Base-by-base conservation (phyloP, 2,329 filamentous ascomycete species). In the Rutstroemia sp. region DNA sequence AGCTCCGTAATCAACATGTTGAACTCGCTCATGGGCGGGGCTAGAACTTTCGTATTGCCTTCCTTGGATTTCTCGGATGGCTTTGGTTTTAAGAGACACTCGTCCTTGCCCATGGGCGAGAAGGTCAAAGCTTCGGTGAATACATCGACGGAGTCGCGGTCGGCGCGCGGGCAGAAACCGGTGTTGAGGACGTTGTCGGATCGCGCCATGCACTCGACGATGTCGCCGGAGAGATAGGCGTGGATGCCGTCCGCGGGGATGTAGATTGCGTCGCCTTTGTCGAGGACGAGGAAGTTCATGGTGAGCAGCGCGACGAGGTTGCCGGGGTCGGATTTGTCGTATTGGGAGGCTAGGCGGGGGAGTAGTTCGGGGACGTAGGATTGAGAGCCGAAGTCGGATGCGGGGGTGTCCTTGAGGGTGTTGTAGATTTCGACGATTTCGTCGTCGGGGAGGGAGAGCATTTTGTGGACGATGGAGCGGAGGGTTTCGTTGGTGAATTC, bases 131-230 rank as follows among this genome's bases (percentile, higher is more conserved):
- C 77, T 3, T 78, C 73, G 21, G 75, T 75, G 70, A 91, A 90
- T 27, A 84, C 68, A 17, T 88, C 83, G 23, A 84, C 74, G 45
- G 75, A 81, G 65, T 88, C 79, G 12, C 85, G 76, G 48, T 88
- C 82, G 0, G 81, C 79, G 1, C 75, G 75, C 0, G 87, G 86
- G 62, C 86, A 90, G 73, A 92, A 89, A 0, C 87, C 87, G 0
- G 81, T 82, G 69, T 88, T 88, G 50, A 91, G 75, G 2, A 91
- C 86, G 62, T 97, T 97, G 78, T 97, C 92, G n/a, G 89, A 95
- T 6, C 89, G 87, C 0, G 92, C 92, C 92, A 97, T 97, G 78
- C 92, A 97, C 74, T 97, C 92, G 69, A 97, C 89, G 64, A 97
- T 96, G 68, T 97, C 92, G 54, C 89, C 89, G 1, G 85, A 89